Evolutionary conservation across 1,284 basidiomycete genomes (phyloP).

Genomic region (Cutaneotrichosporon cavernicola): DNA sequence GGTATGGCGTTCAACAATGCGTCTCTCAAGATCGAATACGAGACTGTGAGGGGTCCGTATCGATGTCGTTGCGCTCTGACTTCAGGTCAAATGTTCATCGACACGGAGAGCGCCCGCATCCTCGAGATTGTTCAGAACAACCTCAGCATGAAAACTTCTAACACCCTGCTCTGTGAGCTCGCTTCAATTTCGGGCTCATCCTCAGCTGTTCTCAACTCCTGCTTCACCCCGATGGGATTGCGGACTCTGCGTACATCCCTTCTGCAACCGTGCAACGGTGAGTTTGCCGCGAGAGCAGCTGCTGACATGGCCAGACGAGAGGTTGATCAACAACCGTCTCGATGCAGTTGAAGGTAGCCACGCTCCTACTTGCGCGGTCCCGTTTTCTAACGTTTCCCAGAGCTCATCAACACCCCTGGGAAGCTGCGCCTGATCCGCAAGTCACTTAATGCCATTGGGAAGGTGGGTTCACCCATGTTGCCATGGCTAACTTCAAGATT

Average conservation of each 20-base stretch:
- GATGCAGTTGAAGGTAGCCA: slow-evolving; percentile 75
- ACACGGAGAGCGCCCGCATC: slow-evolving; percentile 78
- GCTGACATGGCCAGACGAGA: slow-evolving; percentile 57
- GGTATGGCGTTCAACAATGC: slow-evolving; percentile 67
- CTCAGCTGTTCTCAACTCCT: slow-evolving; percentile 65
- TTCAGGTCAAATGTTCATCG: slow-evolving; percentile 84
- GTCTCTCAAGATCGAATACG: slow-evolving; percentile 76
- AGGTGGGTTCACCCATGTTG: slow-evolving; percentile 23
- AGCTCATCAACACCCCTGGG: slow-evolving; percentile 72
- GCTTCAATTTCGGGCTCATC: neutral
- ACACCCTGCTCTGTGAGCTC: slow-evolving; percentile 68
- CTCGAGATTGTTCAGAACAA: slow-evolving; percentile 81
- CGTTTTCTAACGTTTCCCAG: slow-evolving; percentile 51
- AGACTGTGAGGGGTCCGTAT: slow-evolving; percentile 62
- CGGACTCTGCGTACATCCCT: slow-evolving; percentile 76
- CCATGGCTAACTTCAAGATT: slow-evolving; percentile 53
- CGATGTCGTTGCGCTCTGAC: slow-evolving; percentile 10
- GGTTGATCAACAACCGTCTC: slow-evolving; percentile 71
- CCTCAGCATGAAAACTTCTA: slow-evolving; percentile 63
- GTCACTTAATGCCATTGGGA: slow-evolving; percentile 68
- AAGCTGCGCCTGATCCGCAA: slow-evolving; percentile 67
- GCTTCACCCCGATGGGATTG: slow-evolving; percentile 81
- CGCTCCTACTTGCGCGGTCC: neutral
- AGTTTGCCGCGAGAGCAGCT: slow-evolving; percentile 12
- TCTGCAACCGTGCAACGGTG: slow-evolving; percentile 76